phyloP scores from a whole-genome alignment of 2,329 filamentous ascomycete species.

The Dactylellina drechsleri region DNA sequence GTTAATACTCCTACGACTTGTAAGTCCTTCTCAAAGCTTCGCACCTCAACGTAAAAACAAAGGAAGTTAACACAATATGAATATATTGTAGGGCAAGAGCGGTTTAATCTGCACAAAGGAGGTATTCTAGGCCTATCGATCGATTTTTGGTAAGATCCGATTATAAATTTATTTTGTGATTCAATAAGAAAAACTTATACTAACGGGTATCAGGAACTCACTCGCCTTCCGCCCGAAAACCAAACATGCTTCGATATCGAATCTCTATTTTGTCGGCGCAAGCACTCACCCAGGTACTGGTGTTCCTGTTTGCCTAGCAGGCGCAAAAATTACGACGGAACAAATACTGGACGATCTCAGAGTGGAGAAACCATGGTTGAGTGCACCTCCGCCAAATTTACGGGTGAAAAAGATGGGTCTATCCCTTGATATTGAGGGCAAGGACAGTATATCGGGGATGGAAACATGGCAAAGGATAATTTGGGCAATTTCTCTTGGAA shows the following conservation, averaged over 20 bases:
- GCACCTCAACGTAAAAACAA: constrained; percentile 10
- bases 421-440: constrained; percentile 35
- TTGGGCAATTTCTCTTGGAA: constrained; percentile 16
- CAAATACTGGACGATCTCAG: constrained; percentile 49
- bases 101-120: constrained; percentile 79
- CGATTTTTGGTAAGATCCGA: constrained; percentile 68
- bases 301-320: constrained; percentile 77
- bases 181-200: not conserved
- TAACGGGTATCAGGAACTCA: constrained; percentile 66
- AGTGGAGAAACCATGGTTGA: constrained; percentile 43
- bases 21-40: constrained; percentile 54
- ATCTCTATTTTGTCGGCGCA: constrained; percentile 77
- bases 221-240: constrained; percentile 73
- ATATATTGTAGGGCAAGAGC: constrained; percentile 64
- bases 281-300: constrained; percentile 80
- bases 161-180: not conserved
- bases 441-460: constrained; percentile 34
- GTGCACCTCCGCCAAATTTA: constrained; percentile 21
- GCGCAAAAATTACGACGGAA: constrained; percentile 69
- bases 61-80: not conserved
- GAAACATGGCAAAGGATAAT: constrained; percentile 37
- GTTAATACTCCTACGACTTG: constrained; percentile 60
- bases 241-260: constrained; percentile 65
- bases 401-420: constrained; percentile 29
- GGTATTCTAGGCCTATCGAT: constrained; percentile 78